Conservation (phyloP, 345 rosid species). For the Arabidopsis arenosa region DNA sequence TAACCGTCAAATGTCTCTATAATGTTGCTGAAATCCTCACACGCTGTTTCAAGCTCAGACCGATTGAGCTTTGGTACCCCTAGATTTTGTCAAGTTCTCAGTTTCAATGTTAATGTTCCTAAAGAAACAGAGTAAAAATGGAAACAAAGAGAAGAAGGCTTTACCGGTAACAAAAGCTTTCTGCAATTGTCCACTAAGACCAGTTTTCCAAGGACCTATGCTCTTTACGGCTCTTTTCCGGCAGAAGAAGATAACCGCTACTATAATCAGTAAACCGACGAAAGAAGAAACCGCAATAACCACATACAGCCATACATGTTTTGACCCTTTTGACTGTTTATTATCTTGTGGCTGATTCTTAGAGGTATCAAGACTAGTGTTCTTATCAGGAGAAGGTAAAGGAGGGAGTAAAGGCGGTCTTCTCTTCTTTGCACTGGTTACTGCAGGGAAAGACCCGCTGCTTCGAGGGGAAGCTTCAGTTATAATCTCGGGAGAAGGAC, state of each 20-base stretch:
- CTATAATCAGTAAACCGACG: conserved; percentile 44
- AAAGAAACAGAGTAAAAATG: not conserved
- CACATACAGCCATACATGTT: conserved; percentile 58
- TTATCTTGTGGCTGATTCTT: conserved; percentile 34
- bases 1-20: conserved; percentile 92
- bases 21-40: conserved; percentile 98
- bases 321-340: conserved; percentile 39
- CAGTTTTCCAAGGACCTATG: conserved; percentile 92
- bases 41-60: conserved; percentile 88
- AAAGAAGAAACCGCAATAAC: conserved; percentile 49
- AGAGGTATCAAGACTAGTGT: conserved; percentile 2
- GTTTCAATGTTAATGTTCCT: conserved; percentile 26
- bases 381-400: conserved; percentile 36
- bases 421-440: conserved; percentile 53
- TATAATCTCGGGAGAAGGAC: conserved; percentile 49
- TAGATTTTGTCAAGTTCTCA: conserved; percentile 30
- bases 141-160: not conserved
- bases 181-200: conserved; percentile 92
- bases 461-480: conserved; percentile 61
- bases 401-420: conserved; percentile 37
- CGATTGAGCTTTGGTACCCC: conserved; percentile 95
- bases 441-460: conserved; percentile 90
- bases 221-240: conserved; percentile 59
- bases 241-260: conserved; percentile 49
- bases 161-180: conserved; percentile 90